These are phyloP conservation scores for Cryptosporidium ubiquitum DNA, from an alignment of 169 alveolate species.

Conservation along the genomic window DNA sequence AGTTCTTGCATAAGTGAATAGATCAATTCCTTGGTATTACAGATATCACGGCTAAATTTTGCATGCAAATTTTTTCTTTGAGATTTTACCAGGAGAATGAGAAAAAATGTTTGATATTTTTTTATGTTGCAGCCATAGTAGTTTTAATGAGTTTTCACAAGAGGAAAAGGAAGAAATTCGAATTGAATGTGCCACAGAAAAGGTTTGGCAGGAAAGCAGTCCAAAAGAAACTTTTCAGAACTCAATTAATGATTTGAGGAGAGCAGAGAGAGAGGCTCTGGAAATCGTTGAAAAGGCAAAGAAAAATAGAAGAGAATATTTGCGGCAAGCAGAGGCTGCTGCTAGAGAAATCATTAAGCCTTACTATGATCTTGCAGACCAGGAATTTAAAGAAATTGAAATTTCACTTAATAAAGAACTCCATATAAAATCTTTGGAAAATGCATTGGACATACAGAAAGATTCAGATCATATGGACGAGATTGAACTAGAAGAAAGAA, in stretches of 20 bases:
- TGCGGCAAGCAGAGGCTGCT: constrained; percentile 26
- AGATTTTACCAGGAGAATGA: not conserved
- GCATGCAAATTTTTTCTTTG: not conserved
- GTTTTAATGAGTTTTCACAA: not conserved
- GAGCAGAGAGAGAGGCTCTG: constrained; percentile 35
- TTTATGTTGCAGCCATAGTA: not conserved
- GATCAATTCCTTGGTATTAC: not conserved
- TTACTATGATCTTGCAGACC: constrained; percentile 50
- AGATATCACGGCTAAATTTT: not conserved
- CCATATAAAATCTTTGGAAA: constrained; percentile 51
- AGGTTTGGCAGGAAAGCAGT: not conserved
- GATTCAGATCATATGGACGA: not conserved
- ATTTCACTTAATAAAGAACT: constrained; percentile 28
- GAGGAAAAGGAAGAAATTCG: not conserved
- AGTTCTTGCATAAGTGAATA: too few species aligned
- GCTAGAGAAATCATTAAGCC: constrained; percentile 67
- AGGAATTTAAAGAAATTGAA: constrained; percentile 57
- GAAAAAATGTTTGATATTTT: constrained; percentile 1
- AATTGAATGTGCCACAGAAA: not conserved
- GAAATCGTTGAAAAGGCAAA: constrained; percentile 42
- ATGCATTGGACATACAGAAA: not conserved
- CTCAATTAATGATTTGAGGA: constrained; percentile 2
- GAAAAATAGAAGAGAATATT: constrained; percentile 14
- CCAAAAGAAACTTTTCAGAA: not conserved
- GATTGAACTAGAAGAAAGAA: not conserved